Evolutionary conservation across 805 yeast genomes (phyloP), one percentile per base, ranked within the genome.

Genomic region (Candida hungchunana): DNA sequence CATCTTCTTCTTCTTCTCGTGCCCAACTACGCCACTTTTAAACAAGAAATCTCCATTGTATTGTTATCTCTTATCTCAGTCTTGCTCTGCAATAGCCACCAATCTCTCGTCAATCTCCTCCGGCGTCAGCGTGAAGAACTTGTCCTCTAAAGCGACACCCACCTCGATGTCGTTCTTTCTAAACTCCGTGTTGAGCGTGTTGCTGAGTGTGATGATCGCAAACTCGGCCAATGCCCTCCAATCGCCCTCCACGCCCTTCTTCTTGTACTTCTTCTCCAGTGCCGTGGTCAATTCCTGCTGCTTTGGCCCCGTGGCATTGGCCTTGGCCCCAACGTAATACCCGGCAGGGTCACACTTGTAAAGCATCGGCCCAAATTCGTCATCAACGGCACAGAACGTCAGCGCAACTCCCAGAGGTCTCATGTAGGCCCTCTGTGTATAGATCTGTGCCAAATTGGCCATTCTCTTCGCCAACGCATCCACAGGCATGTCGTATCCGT

Each of bases 321-420:
- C 97, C 63, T 82, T 82, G 46, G 84, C 85, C 19, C 95, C 93
- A 37, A 85, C 80, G 58, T 69, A 93, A 63, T 90, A 90, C 7
- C 98, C 98, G 4, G 98, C 97, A 13, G 98, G 98, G 63, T 93
- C 98, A 48, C 93, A 80, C 67, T 90, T 93, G 68, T 75, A 88
- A 42, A 93, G 71, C 52, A 79, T 77, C 18, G 98, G 96, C 1
- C 97, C 98, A 36, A 67, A 61, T 62, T 82, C 94, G 56, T 87
- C 96, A 60, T 88, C 97, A 39, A 84, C 80, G 29, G 94, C 77
- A 40, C 88, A 73, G 54, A 90, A 82, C 18, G 96, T 87, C 56
- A 88, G 71, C 19, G 95, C 86, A 41, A 90, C 96, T 25, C 98
- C 98, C 48, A 88, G 70, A 18, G 98, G 98, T 63, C 98, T 79